A percentile compares a stretch with the other conserved stretches of the same genome.
Conservation (phyloP, 2,329 filamentous ascomycete species). For the Tolypocladium cylindrosporum region DNA sequence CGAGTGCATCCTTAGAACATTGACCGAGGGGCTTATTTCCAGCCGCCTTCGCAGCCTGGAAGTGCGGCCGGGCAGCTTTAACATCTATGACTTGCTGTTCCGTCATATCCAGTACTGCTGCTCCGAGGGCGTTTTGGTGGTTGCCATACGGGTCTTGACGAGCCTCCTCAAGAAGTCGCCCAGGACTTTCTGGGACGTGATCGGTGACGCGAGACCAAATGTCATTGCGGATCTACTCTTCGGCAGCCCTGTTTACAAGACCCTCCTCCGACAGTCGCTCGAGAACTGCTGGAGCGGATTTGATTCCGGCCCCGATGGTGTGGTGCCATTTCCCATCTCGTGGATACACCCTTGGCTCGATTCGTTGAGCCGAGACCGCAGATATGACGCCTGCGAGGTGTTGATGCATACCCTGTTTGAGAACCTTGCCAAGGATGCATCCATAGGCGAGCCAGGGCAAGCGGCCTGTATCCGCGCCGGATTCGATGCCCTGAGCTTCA, state of each 20-base stretch:
- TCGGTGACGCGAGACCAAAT: slow-evolving; percentile 69
- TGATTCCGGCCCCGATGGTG: slow-evolving; percentile 30
- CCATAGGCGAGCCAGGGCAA: slow-evolving; percentile 46
- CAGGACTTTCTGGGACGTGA: slow-evolving; percentile 78
- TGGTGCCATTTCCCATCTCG: slow-evolving; percentile 55
- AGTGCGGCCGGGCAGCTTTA: slow-evolving; percentile 48
- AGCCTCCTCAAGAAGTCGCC: slow-evolving; percentile 65
- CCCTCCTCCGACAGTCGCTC: slow-evolving; percentile 52
- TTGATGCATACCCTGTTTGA: slow-evolving; percentile 66
- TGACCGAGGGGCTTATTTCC: slow-evolving; percentile 66
- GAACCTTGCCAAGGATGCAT: slow-evolving; percentile 44
- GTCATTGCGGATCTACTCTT: slow-evolving; percentile 80
- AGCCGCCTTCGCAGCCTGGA: slow-evolving; percentile 73
- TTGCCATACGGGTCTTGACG: slow-evolving; percentile 61
- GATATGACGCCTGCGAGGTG: slow-evolving; percentile 71
- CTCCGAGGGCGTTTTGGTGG: slow-evolving; percentile 50
- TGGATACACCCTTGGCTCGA: slow-evolving; percentile 73
- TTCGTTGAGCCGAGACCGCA: slow-evolving; percentile 66
- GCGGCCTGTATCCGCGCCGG: slow-evolving; percentile 55
- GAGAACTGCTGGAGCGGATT: slow-evolving; percentile 28
- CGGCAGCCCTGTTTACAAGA: slow-evolving; percentile 55
- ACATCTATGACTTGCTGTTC: slow-evolving; percentile 53
- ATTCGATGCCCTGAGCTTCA: slow-evolving; percentile 47
- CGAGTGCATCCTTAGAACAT: slow-evolving; percentile 59
- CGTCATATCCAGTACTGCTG: slow-evolving; percentile 41